Conservation (phyloP, 768 basidiomycete species). For the Termitomyces sp. region DNA sequence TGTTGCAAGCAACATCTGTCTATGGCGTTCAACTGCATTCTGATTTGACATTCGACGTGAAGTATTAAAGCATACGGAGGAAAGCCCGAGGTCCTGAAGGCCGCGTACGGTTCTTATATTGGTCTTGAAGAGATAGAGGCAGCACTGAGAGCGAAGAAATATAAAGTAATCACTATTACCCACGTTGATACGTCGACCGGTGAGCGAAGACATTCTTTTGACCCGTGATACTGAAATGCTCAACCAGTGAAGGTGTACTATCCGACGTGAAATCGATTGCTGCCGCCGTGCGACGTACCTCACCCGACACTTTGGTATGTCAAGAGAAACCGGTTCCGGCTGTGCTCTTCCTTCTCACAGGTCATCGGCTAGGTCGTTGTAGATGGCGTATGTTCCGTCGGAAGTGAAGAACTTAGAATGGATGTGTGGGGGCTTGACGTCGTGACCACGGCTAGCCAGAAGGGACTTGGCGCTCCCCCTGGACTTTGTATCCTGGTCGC, state of each 20-base stretch:
- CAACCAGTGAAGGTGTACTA: slow-evolving; percentile 52
- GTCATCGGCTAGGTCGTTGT: slow-evolving; percentile 51
- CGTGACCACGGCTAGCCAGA: slow-evolving; percentile 76
- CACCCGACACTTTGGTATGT: slow-evolving; percentile 72
- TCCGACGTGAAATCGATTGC: slow-evolving; percentile 72
- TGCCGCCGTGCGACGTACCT: slow-evolving; percentile 61
- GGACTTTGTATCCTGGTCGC: slow-evolving; percentile 80
- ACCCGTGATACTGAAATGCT: background rate
- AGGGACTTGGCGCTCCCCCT: slow-evolving; percentile 84
- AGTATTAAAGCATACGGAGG: slow-evolving; percentile 63
- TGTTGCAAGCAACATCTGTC: slow-evolving; percentile 34
- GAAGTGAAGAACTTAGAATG: slow-evolving; percentile 84
- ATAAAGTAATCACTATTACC: slow-evolving; percentile 82
- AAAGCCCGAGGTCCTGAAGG: slow-evolving; percentile 67
- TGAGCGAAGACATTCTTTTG: slow-evolving; percentile 15
- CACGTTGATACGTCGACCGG: slow-evolving; percentile 89
- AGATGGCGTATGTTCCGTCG: slow-evolving; percentile 92
- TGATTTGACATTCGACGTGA: background rate
- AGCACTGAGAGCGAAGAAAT: slow-evolving; percentile 65
- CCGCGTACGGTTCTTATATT: slow-evolving; percentile 66
- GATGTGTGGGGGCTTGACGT: slow-evolving; percentile 88
- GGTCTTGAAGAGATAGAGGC: slow-evolving; percentile 49
- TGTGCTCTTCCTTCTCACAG: slow-evolving; percentile 2
- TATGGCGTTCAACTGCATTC: slow-evolving; percentile 30
- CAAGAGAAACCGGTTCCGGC: background rate